Evolutionary conservation across 371 early-diverging fungal genomes (phyloP).

Genomic region (Lichtheimia hyalospora): DNA sequence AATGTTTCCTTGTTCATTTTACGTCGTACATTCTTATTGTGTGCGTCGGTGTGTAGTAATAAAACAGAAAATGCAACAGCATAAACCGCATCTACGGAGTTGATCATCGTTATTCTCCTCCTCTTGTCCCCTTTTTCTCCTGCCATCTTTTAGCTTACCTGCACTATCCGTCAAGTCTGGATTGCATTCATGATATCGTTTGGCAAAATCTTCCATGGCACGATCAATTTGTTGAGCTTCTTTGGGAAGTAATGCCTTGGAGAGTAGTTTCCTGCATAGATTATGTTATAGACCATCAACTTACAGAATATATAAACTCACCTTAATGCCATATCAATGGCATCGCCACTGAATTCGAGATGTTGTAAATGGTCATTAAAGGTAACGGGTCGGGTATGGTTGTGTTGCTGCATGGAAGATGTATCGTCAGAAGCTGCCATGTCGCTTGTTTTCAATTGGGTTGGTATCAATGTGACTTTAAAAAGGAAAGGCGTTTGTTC

Average conservation of each 20-base stretch:
- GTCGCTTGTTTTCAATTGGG: too few relatives aligned
- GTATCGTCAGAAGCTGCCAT: background rate
- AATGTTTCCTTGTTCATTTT: slow-evolving; percentile 90
- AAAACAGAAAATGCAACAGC: slow-evolving; percentile 84
- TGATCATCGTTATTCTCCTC: background rate
- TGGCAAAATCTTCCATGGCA: slow-evolving; percentile 82
- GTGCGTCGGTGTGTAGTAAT: slow-evolving; percentile 91
- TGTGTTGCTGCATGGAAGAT: slow-evolving; percentile 1
- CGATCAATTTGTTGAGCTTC: slow-evolving; percentile 93
- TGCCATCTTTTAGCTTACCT: slow-evolving; percentile 31
- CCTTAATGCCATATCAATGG: slow-evolving; percentile 75
- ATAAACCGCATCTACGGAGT: slow-evolving; percentile 66
- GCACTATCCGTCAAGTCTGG: slow-evolving; percentile 62
- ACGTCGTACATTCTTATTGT: slow-evolving; percentile 81
- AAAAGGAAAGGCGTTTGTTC: too few relatives aligned
- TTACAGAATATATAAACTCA: slow-evolving; percentile 17
- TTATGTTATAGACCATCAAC: background rate
- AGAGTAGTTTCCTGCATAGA: slow-evolving; percentile 65
- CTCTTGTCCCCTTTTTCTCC: background rate
- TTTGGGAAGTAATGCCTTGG: slow-evolving; percentile 78
- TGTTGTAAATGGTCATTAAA: slow-evolving; percentile 45
- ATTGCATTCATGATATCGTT: slow-evolving; percentile 76
- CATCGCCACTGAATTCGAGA: slow-evolving; percentile 68
- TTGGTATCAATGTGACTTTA: too few relatives aligned
- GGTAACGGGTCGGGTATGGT: background rate